Evolutionary conservation across 2,329 filamentous ascomycete genomes (phyloP).

Genomic region (Hypoxylon sp.): DNA sequence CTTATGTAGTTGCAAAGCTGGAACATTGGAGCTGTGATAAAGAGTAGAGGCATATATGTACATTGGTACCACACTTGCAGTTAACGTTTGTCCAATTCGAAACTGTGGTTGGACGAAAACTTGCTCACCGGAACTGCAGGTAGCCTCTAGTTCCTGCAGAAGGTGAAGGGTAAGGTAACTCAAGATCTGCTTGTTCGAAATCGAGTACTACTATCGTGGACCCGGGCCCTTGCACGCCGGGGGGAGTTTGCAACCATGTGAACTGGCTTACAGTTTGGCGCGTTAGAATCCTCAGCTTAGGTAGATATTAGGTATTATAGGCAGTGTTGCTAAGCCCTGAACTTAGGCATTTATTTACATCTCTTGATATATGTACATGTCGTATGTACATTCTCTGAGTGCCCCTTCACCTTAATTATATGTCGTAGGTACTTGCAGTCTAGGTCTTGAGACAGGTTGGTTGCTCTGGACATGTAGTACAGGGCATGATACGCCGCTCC

Average conservation of each 20-base stretch:
- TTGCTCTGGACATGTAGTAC: background rate
- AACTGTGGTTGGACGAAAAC: conserved; percentile 20
- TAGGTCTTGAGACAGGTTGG: background rate
- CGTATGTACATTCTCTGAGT: background rate
- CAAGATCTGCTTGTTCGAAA: conserved; percentile 3
- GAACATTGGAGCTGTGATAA: background rate
- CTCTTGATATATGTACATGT: background rate
- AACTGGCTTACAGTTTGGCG: background rate
- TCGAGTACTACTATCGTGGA: background rate
- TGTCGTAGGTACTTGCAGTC: background rate
- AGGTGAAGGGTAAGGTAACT: conserved; percentile 23
- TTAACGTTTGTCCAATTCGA: background rate
- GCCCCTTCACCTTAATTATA: background rate
- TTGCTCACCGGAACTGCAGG: conserved; percentile 34
- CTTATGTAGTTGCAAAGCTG: no score
- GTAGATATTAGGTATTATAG: background rate
- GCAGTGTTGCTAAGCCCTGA: background rate
- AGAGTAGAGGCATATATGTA: no score
- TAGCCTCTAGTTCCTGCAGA: conserved; percentile 27
- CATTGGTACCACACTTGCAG: background rate
- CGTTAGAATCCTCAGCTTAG: background rate
- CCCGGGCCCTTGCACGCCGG: background rate
- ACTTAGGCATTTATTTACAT: background rate
- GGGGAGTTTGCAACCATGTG: background rate
- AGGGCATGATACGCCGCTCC: background rate